Conservation (phyloP, 169 alveolate species). For the Plasmodium cynomolgi region DNA sequence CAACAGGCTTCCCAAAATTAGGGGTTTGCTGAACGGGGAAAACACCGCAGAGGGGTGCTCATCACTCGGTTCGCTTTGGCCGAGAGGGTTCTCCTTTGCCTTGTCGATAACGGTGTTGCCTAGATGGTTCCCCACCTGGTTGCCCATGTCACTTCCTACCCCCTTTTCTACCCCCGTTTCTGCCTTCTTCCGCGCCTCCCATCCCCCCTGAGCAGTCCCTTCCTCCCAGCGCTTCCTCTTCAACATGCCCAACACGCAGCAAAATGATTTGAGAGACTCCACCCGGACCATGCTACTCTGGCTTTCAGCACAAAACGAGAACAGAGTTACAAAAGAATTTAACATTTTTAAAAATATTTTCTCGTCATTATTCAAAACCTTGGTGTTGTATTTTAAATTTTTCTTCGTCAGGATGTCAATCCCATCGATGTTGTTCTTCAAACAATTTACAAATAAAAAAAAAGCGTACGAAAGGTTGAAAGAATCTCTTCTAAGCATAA, state of each 20-base stretch:
- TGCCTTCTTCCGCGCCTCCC: not conserved
- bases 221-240: not conserved
- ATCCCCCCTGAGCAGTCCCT: not conserved
- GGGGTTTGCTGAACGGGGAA: not conserved
- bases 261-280: slow-evolving; percentile 38
- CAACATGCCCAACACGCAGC: not conserved
- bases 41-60: not conserved
- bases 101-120: not conserved
- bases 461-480: slow-evolving; percentile 42
- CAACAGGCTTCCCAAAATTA: slow-evolving; percentile 7
- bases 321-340: slow-evolving; percentile 46
- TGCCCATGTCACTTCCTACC: not conserved
- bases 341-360: slow-evolving; percentile 36
- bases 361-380: slow-evolving; percentile 10
- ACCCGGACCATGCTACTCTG: slow-evolving; percentile 12
- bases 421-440: slow-evolving; percentile 30
- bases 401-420: slow-evolving; percentile 34
- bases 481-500: slow-evolving; percentile 1
- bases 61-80: not conserved
- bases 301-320: slow-evolving; percentile 41
- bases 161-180: not conserved
- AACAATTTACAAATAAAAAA: slow-evolving; percentile 46
- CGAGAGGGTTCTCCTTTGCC: not conserved
- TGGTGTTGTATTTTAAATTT: slow-evolving; percentile 2
- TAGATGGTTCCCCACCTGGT: too few species aligned